Percentiles rank a stretch among this genome's conserved stretches.
phyloP scores from a whole-genome alignment of 2,329 filamentous ascomycete genomes.

The Exserohilum turcica region DNA sequence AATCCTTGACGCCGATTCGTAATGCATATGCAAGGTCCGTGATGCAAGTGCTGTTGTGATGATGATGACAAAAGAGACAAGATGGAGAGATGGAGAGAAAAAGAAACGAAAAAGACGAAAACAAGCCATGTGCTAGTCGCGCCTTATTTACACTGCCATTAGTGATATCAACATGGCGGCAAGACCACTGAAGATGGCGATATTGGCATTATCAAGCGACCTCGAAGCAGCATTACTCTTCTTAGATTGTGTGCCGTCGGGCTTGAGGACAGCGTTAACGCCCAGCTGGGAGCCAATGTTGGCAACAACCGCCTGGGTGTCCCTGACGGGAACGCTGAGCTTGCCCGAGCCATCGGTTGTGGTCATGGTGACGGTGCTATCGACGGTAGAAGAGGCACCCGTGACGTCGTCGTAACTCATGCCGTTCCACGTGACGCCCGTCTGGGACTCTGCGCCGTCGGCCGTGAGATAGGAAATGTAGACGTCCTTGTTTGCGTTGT shows the following conservation, averaged over 20 bases:
- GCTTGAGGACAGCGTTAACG: slow-evolving; percentile 36
- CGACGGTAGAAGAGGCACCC: slow-evolving; percentile 48
- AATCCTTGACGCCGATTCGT: slow-evolving; percentile 6
- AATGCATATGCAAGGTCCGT: slow-evolving; percentile 18
- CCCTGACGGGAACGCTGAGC: slow-evolving; percentile 43
- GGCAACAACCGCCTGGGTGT: slow-evolving; percentile 55
- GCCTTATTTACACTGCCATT: background rate
- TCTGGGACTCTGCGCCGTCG: slow-evolving; percentile 51
- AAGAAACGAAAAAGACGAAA: background rate
- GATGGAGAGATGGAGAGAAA: background rate
- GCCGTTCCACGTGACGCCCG: slow-evolving; percentile 55
- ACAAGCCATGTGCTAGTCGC: background rate
- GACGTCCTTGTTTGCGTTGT: slow-evolving; percentile 50
- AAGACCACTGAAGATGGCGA: slow-evolving; percentile 16
- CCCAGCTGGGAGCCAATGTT: slow-evolving; percentile 51
- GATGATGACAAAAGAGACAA: background rate
- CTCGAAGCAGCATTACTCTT: slow-evolving; percentile 35
- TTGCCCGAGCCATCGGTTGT: slow-evolving; percentile 31
- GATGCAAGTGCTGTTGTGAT: slow-evolving; percentile 1
- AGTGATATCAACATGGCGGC: slow-evolving; percentile 18
- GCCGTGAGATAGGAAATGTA: slow-evolving; percentile 56
- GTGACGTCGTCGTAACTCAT: slow-evolving; percentile 52
- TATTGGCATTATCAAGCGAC: slow-evolving; percentile 12
- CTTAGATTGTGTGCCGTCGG: slow-evolving; percentile 32
- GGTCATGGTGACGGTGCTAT: slow-evolving; percentile 39